Conservation (phyloP, 2,329 filamentous ascomycete genomes). For the Cladosporium sp. region DNA sequence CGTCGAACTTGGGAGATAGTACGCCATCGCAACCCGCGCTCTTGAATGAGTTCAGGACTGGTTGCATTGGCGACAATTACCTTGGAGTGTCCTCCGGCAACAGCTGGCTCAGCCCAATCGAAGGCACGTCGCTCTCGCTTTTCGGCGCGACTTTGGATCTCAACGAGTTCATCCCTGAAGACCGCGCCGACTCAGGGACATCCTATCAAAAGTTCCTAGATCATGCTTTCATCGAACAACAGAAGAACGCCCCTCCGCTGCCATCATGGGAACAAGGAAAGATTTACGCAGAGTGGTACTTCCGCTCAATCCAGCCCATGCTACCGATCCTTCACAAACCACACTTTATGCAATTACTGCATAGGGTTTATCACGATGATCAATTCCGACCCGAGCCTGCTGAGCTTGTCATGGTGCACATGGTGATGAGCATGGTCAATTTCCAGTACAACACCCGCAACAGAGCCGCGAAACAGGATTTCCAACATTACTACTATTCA, state of each 20-base stretch:
- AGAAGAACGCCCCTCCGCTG: slow-evolving; percentile 55
- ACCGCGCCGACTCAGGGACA: slow-evolving; percentile 57
- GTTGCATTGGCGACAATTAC: slow-evolving; percentile 56
- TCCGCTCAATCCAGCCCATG: slow-evolving; percentile 66
- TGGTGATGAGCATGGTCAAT: slow-evolving; percentile 73
- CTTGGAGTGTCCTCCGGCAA: slow-evolving; percentile 61
- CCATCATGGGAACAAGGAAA: slow-evolving; percentile 62
- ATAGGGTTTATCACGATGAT: slow-evolving; percentile 68
- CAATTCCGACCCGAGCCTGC: slow-evolving; percentile 57
- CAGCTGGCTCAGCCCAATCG: slow-evolving; percentile 65
- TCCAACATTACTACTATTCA: slow-evolving; percentile 73
- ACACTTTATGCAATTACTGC: slow-evolving; percentile 63
- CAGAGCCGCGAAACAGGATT: slow-evolving; percentile 55
- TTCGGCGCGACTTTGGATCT: slow-evolving; percentile 77
- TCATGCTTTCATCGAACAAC: slow-evolving; percentile 55
- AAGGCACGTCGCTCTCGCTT: slow-evolving; percentile 70
- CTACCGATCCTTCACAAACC: slow-evolving; percentile 73
- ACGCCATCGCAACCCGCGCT: slow-evolving; percentile 15
- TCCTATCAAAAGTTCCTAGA: slow-evolving; percentile 67
- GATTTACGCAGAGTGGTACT: slow-evolving; percentile 70
- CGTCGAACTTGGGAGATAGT: background rate
- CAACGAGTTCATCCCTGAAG: slow-evolving; percentile 63
- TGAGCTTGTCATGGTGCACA: slow-evolving; percentile 67
- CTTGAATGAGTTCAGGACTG: slow-evolving; percentile 44
- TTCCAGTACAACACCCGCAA: slow-evolving; percentile 74